These are phyloP conservation scores for Cryphonectria japonica DNA, from an alignment of 2,329 filamentous ascomycete genomes.

Conservation along the genomic window DNA sequence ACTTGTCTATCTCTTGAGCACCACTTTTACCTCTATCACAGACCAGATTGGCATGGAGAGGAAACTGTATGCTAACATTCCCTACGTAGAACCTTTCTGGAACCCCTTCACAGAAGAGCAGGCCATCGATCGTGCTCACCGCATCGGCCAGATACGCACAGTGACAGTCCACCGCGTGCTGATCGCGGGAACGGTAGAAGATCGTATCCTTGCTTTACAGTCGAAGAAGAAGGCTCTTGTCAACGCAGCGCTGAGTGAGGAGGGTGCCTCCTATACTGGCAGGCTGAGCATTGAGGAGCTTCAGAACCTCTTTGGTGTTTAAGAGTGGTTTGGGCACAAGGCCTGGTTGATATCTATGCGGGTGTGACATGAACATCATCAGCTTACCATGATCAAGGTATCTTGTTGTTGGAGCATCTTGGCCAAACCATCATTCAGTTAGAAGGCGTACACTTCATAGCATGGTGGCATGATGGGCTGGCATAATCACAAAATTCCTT, in stretches of 20 bases:
- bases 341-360: background rate
- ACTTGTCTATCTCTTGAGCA: too few relatives aligned
- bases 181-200: constrained; percentile 76
- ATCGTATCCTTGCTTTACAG: constrained; percentile 77
- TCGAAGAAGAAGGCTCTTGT: constrained; percentile 76
- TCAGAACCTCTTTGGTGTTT: constrained; percentile 19
- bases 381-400: background rate
- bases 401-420: background rate
- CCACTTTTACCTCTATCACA: background rate
- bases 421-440: background rate
- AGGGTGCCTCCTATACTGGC: background rate
- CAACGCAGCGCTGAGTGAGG: constrained; percentile 75
- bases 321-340: background rate
- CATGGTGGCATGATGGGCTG: background rate
- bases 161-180: constrained; percentile 80
- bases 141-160: constrained; percentile 73
- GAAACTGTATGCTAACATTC: background rate
- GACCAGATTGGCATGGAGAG: background rate
- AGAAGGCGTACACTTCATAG: background rate
- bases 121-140: constrained; percentile 82
- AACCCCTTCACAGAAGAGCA: constrained; percentile 90
- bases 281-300: constrained; percentile 13
- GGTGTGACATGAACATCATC: background rate
- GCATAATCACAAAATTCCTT: background rate
- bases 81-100: constrained; percentile 73